These are phyloP conservation scores for Coniophora puteana DNA, from an alignment of 1,284 basidiomycete species.

Conservation along the genomic window DNA sequence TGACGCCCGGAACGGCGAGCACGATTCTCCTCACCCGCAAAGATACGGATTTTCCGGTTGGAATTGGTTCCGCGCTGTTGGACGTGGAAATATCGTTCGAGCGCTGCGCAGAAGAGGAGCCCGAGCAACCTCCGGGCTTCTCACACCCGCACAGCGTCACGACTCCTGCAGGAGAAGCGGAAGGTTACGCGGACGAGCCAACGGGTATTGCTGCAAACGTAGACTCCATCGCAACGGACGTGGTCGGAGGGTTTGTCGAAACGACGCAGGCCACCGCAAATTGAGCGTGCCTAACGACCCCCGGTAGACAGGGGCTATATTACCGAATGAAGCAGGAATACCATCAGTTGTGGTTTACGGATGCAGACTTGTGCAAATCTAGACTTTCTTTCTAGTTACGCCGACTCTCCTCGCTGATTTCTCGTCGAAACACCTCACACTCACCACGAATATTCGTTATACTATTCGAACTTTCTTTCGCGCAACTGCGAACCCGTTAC, in stretches of 20 bases:
- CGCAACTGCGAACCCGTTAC: too few species aligned
- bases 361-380: too few species aligned
- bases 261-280: conserved; percentile 26
- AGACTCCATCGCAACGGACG: conserved; percentile 22
- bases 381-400: too few species aligned
- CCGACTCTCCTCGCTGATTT: too few species aligned
- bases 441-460: too few species aligned
- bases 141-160: conserved; percentile 17
- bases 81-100: conserved; percentile 59
- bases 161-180: conserved; percentile 18
- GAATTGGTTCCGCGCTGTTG: conserved; percentile 61
- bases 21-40: conserved; percentile 43
- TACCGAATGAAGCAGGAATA: too few species aligned
- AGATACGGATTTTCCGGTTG: conserved; percentile 76
- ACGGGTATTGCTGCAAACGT: conserved; percentile 22
- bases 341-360: too few species aligned
- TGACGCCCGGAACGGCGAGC: conserved; percentile 20
- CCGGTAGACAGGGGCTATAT: too few species aligned
- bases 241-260: conserved; percentile 24
- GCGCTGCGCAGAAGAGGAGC: conserved; percentile 25
- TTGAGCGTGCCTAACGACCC: too few species aligned
- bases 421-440: too few species aligned
- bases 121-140: conserved; percentile 27
- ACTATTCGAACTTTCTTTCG: too few species aligned
- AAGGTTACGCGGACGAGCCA: conserved; percentile 16